Percentiles rank a stretch among this genome's conserved stretches.
Conservation (phyloP, 2,329 filamentous ascomycete genomes). For the Pestalotiopsis sp. region DNA sequence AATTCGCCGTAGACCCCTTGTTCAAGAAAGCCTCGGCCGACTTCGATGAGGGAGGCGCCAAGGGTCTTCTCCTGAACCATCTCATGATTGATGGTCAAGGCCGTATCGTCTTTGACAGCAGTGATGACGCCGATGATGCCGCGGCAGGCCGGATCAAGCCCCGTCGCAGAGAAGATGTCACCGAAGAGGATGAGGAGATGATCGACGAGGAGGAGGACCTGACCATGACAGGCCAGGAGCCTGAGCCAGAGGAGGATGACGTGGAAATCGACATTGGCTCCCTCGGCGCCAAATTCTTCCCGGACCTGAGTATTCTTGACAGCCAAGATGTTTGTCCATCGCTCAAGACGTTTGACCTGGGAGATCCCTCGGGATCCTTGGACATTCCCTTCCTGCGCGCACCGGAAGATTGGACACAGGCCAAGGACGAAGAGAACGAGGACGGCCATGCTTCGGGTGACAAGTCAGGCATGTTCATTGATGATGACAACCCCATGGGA, state of each 20-base stretch:
- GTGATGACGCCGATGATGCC: conserved; percentile 72
- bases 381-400: conserved; percentile 92
- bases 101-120: conserved; percentile 97
- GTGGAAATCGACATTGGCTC: conserved; percentile 77
- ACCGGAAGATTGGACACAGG: conserved; percentile 79
- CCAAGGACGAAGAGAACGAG: conserved; percentile 61
- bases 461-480: conserved; percentile 78
- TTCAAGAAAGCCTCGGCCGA: conserved; percentile 99
- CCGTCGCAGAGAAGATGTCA: conserved; percentile 34
- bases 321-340: conserved; percentile 93
- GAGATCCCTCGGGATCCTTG: conserved; percentile 78
- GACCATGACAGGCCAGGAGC: conserved; percentile 41
- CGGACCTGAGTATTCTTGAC: conserved; percentile 74
- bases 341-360: conserved; percentile 89
- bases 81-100: conserved; percentile 92
- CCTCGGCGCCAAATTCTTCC: conserved; percentile 81
- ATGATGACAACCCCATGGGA: conserved; percentile 80
- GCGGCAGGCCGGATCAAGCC: conserved; percentile 39
- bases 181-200: conserved; percentile 37
- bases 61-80: conserved; percentile 91
- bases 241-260: conserved; percentile 52
- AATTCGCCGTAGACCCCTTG: conserved; percentile 94
- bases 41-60: conserved; percentile 97
- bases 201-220: conserved; percentile 37
- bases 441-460: conserved; percentile 57